Base-by-base conservation (phyloP, 2,329 filamentous ascomycete species). In the Fusarium sp. region DNA sequence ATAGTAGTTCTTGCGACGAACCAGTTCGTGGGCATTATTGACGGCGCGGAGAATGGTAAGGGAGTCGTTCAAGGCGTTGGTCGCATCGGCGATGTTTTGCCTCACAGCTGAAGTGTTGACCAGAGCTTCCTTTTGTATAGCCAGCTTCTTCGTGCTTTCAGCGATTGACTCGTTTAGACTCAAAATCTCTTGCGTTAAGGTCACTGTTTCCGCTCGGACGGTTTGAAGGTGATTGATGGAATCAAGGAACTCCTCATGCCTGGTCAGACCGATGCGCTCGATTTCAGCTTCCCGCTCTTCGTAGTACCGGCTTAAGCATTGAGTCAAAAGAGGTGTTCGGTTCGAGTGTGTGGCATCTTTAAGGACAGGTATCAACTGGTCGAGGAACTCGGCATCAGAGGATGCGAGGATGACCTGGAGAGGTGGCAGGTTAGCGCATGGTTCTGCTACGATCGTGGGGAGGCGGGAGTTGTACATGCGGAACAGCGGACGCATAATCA, bases 81-180 rank as follows among this genome's bases (percentile, higher is more conserved):
- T 94, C 17, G 95, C 94, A 78, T 99, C 96, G 73, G 97, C 94
- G 68, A 99, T 97, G 78, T 99, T 99, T 81, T 98, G 95, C 17
- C 96, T 92, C 51, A 98, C 93, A 35, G 93, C 92, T 57, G 95
- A 91, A 9, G 95, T 98, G 79, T 98, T 95, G 33, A 99, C 96
- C 38, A 99, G 86, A 5, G 93, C 93, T 82, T 95, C 95, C 84
- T 99, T 99, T 83, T 98, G 96, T 79, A 94, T 93, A 0, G 96
- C 96, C 41, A 99, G 87, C 81, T 95, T 95, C 85, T 98, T 95
- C 1, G 96, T 98, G 80, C 95, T 98, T 52, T 92, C 89, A 83
- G 98, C 96, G 62, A 99, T 98, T 13, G 95, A 97, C 81, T 97
- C 93, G 79, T 98, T 98, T 65, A 99, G 88, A 76, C 94, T 90